Conservation (phyloP, 345 rosid genomes). For the Populus pruinosa region DNA sequence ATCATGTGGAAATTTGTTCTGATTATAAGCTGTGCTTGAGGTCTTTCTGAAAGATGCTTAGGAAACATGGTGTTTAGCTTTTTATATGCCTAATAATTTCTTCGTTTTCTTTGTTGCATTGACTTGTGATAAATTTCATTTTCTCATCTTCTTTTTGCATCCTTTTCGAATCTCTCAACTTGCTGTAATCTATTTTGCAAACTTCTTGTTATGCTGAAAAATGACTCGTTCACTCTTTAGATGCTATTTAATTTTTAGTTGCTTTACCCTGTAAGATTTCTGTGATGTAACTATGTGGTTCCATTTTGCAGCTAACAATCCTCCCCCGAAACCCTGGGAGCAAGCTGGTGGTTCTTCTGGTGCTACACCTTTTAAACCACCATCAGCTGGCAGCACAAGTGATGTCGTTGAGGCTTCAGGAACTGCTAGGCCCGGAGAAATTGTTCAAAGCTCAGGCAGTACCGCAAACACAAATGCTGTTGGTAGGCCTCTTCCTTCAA, state of each 20-base stretch:
- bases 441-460: slow-evolving; percentile 3
- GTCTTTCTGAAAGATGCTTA: not conserved
- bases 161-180: not conserved
- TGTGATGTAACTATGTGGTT: not conserved
- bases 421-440: slow-evolving; percentile 19
- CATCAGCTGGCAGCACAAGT: slow-evolving; percentile 22
- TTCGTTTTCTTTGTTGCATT: not conserved
- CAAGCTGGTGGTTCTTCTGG: slow-evolving; percentile 9
- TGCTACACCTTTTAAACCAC: slow-evolving; percentile 22
- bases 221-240: not conserved
- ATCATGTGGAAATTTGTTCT: not conserved
- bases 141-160: not conserved
- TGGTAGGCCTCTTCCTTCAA: slow-evolving; percentile 9
- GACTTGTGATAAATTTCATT: not conserved
- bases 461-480: slow-evolving; percentile 1
- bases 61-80: not conserved
- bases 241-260: not conserved
- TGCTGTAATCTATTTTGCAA: not conserved
- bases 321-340: slow-evolving; percentile 27
- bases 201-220: not conserved
- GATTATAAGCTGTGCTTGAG: not conserved
- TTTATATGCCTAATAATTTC: not conserved
- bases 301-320: slow-evolving; percentile 14
- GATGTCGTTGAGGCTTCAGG: slow-evolving; percentile 22
- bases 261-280: not conserved